Evolutionary conservation across 2,329 filamentous ascomycete genomes (phyloP), one percentile per base, ranked within the genome.

Genomic region (Pseudocercospora eumusae): DNA sequence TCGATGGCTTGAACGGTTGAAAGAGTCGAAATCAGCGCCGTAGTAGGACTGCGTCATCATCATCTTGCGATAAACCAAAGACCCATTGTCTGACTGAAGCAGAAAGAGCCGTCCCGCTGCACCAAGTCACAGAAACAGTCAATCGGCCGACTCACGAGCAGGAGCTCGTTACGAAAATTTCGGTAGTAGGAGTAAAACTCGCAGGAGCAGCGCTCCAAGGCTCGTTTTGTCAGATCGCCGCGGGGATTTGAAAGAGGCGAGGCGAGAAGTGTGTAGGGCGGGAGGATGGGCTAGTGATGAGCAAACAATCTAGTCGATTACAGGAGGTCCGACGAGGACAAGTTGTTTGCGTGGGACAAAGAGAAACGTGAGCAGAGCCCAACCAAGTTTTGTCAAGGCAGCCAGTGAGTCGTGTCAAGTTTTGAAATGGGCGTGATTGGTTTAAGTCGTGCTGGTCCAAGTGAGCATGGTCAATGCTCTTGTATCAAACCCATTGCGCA

Each of bases 21-120:
- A 69, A 8, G 68, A 55, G 54, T 71, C 69, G 52, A 66, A 66
- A n/a, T 70, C 71, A 45, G 61, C 66, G 45, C 64, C 65, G 53
- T 72, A 69, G 66, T 71, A 74, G 44, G 68, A 66, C 62, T 70
- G 70, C 60, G 68, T 68, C 66, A 68, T 70, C 70, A 70, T 72
- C 68, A 71, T 72, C 25, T 62, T 69, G 66, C 56, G 61, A 42
- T 36, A 57, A 56, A 57, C 47, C 33, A 36, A 53, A 54, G 44
- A n/a, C 55, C 56, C 53, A 66, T 64, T 56, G 10, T 60, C 64
- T 66, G 47, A 57, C 57, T 28, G 60, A 64, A 62, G 64, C 25
- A 52, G 56, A 60, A 18, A 52, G 33, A 13, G 27, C 44, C 45
- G 42, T 52, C 55, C 54, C 42, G 60, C 55, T 33, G 63, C 55